Conservation (phyloP, 768 basidiomycete genomes). For the Phylloporus sp. region DNA sequence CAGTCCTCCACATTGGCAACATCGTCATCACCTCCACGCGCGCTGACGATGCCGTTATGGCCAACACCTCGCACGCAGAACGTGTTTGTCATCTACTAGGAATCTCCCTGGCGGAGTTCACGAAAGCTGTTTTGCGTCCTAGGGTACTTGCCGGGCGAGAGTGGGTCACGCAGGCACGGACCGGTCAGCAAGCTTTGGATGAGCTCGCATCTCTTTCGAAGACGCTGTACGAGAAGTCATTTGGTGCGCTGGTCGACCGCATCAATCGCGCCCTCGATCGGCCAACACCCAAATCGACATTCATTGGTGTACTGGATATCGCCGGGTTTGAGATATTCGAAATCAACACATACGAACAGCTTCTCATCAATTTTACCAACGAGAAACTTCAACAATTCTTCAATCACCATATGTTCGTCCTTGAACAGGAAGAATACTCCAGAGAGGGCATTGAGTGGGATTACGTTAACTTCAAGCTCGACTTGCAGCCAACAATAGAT, state of each 20-base stretch:
- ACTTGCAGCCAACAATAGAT: slow-evolving; percentile 97
- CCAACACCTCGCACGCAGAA: slow-evolving; percentile 79
- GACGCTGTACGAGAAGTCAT: slow-evolving; percentile 95
- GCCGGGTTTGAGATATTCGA: slow-evolving; percentile 98
- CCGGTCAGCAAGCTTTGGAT: slow-evolving; percentile 85
- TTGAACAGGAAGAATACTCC: slow-evolving; percentile 98
- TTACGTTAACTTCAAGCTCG: slow-evolving; percentile 95
- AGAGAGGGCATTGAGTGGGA: slow-evolving; percentile 97
- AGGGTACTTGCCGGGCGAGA: slow-evolving; percentile 92
- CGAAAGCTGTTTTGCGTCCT: slow-evolving; percentile 81
- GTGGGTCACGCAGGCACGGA: slow-evolving; percentile 93
- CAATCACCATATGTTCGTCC: slow-evolving; percentile 99
- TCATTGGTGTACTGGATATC: slow-evolving; percentile 98
- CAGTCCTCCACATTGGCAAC: slow-evolving; percentile 94
- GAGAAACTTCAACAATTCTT: slow-evolving; percentile 98
- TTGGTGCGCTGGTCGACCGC: slow-evolving; percentile 88
- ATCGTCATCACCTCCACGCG: slow-evolving; percentile 75
- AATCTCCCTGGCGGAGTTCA: slow-evolving; percentile 81
- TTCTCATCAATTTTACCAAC: slow-evolving; percentile 98
- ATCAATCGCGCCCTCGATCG: slow-evolving; percentile 94
- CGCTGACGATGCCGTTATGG: slow-evolving; percentile 74
- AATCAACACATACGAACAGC: slow-evolving; percentile 92
- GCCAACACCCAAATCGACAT: slow-evolving; percentile 85
- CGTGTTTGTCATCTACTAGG: slow-evolving; percentile 89
- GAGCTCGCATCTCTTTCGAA: slow-evolving; percentile 91